Evolutionary conservation across 148 eudicot species (phyloP).

Genomic region (Euryodendron excelsum): DNA sequence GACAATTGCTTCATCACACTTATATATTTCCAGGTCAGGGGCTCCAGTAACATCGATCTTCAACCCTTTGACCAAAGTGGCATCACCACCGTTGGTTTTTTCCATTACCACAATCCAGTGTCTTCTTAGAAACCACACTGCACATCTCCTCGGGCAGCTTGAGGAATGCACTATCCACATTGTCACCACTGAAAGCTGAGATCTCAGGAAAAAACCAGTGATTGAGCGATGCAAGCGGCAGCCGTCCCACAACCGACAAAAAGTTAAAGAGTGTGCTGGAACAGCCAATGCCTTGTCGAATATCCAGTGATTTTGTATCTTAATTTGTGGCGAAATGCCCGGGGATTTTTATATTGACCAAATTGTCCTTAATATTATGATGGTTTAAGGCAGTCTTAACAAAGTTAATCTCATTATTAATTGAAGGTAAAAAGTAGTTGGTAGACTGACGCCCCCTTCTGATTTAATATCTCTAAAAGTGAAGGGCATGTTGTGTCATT

Average conservation of each 20-base stretch:
- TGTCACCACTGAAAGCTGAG: conserved; percentile 73
- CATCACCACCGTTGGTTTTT: conserved; percentile 33
- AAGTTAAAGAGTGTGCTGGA: no score
- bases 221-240: no score
- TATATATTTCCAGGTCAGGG: conserved; percentile 58
- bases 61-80: conserved; percentile 36
- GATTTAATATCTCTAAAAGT: neutral
- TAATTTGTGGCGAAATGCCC: conserved; percentile 15
- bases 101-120: conserved; percentile 31
- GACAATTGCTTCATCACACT: conserved; percentile 76
- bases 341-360: neutral
- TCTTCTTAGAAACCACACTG: conserved; percentile 56
- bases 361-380: neutral
- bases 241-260: no score
- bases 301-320: neutral
- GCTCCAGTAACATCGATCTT: conserved; percentile 51
- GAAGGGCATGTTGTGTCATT: neutral
- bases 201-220: conserved; percentile 73
- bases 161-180: conserved; percentile 70
- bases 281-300: neutral
- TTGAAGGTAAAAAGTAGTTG: neutral
- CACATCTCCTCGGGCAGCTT: conserved; percentile 62
- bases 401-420: conserved; percentile 1
- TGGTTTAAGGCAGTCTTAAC: neutral
- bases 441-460: neutral